Evolutionary conservation across 371 early-diverging fungal species (phyloP).

Genomic region (Chytridiales sp.): DNA sequence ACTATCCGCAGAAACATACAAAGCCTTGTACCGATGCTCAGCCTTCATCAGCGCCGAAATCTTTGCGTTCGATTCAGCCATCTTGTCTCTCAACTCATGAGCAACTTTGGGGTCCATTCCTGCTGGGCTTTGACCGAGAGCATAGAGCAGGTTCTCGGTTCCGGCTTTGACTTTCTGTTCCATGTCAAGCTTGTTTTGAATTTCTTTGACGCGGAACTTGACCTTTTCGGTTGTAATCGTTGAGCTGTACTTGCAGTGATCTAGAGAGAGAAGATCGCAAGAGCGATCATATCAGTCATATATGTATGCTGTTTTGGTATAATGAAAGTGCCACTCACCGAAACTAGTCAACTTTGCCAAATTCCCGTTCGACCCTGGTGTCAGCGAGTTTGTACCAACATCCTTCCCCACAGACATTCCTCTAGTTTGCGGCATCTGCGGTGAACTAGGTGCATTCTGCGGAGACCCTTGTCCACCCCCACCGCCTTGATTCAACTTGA

Average conservation of each 20-base stretch:
- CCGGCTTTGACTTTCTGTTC: conserved; percentile 84
- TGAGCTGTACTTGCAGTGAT: conserved; percentile 33
- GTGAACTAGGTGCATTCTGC: too few species aligned
- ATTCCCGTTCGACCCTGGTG: too few species aligned
- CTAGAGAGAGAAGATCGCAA: conserved; percentile 19
- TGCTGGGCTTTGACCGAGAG: conserved; percentile 26
- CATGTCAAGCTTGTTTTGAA: conserved; percentile 84
- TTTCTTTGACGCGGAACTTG: conserved; percentile 81
- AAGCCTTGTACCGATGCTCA: conserved; percentile 38
- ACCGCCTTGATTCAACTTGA: too few species aligned
- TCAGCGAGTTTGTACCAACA: too few species aligned
- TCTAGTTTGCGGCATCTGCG: too few species aligned
- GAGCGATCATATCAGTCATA: too few species aligned
- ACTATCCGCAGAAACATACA: conserved; percentile 26
- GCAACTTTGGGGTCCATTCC: conserved; percentile 28
- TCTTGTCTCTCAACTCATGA: conserved; percentile 35
- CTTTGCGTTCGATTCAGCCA: conserved; percentile 38
- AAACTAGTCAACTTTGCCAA: too few species aligned
- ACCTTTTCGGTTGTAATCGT: conserved; percentile 78
- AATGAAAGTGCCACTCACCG: too few species aligned
- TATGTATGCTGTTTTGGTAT: too few species aligned
- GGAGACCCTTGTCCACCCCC: too few species aligned
- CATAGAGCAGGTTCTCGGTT: conserved; percentile 57
- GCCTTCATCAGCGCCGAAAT: conserved; percentile 37
- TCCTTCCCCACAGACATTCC: too few species aligned